A percentile compares a stretch with the other conserved stretches of the same genome.
Evolutionary conservation across 257 asterid species (phyloP).

Genomic region (Cinchona pubescens): DNA sequence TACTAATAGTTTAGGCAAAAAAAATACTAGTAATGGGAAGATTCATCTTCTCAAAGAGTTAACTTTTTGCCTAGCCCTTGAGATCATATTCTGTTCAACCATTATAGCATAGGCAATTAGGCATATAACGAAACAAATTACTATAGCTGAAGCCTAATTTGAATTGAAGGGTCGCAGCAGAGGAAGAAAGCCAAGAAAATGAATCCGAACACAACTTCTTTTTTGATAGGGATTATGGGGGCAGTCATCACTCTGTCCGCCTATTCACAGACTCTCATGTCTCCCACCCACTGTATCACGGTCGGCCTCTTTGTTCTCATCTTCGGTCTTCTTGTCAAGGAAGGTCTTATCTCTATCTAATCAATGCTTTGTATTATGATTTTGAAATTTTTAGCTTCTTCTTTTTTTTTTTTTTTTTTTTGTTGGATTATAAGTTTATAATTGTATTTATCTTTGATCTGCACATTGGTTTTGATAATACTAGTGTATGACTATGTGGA

Average conservation of each 20-base stretch:
- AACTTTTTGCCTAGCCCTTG: slow-evolving; percentile 9
- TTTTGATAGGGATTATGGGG: slow-evolving; percentile 57
- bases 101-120: neutral
- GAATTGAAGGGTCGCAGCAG: too few species aligned
- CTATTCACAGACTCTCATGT: slow-evolving; percentile 60
- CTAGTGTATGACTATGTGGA: neutral
- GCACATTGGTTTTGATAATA: neutral
- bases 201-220: slow-evolving; percentile 64
- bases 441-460: neutral
- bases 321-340: slow-evolving; percentile 83
- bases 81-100: too few species aligned
- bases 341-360: slow-evolving; percentile 70
- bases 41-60: slow-evolving; percentile 21
- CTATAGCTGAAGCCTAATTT: too few species aligned
- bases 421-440: neutral
- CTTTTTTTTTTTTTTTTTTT: neutral
- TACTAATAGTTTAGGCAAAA: too few species aligned
- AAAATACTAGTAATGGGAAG: too few species aligned
- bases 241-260: slow-evolving; percentile 78
- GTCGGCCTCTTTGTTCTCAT: slow-evolving; percentile 61
- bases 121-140: too few species aligned
- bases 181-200: slow-evolving; percentile 18
- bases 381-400: neutral
- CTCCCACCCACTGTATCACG: slow-evolving; percentile 69
- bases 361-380: too few species aligned